Evolutionary conservation across 2,329 filamentous ascomycete species (phyloP), one percentile per base, ranked within the genome.

Genomic region (Decorospora gaudefroyi): DNA sequence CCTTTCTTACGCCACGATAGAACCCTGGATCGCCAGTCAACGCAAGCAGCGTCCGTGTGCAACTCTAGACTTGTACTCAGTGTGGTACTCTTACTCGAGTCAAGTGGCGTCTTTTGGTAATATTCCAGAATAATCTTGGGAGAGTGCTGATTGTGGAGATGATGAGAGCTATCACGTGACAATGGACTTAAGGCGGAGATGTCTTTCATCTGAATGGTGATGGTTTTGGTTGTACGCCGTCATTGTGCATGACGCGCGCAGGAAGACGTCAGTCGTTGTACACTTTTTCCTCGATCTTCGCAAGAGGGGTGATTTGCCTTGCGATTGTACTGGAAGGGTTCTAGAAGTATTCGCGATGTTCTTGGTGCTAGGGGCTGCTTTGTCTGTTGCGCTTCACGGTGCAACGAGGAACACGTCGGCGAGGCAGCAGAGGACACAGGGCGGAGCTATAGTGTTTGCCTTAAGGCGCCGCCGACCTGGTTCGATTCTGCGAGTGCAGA

Each of bases 201-300:
- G 47, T 11, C 38, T 42, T 40, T 34, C 42, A 60, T 40, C 53
- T 55, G 51, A 55, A 51, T 53, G 43, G 39, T 33, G n/a, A n/a
- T 40, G 37, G 28, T 29, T 26, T 26, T 23, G 27, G 32, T 36
- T 49, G 42, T 31, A 47, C 47, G 41, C 50, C 54, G 59, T 64
- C 62, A 66, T 66, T 55, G 55, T 63, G 62, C 62, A 65, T 61
- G 34, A 26, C n/a, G 13, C 38, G 44, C 42, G 57, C 51, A 48
- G 45, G 32, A 47, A 41, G 46, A 50, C 45, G 35, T 49, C 44
- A 51, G 39, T 33, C 15, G 16, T 6, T 41, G 37, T 38, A 31
- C 39, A 44, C n/a, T 32, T 47, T 53, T 48, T 45, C 34, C 25
- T 25, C 21, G 22, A 42, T 42, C n/a, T 22, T 15, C 23, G 22